Evolutionary conservation across 1,284 basidiomycete species (phyloP).

Genomic region (Porodaedalea pini): DNA sequence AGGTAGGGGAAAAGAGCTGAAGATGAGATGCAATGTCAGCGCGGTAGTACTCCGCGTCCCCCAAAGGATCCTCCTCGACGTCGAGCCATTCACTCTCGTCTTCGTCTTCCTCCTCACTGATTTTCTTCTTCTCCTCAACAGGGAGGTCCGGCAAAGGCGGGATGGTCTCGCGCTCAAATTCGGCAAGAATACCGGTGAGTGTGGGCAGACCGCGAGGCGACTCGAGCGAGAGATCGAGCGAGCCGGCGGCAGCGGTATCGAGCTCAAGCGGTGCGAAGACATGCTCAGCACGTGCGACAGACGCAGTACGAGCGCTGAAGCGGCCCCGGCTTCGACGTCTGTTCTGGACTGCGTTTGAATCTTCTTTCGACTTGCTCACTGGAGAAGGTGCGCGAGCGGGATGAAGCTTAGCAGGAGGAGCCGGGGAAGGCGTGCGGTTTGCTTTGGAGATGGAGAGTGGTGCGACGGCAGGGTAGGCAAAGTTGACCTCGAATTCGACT

Average conservation of each 20-base stretch:
- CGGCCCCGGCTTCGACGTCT: neutral
- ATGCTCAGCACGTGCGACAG: neutral
- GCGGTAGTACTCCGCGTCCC: conserved; percentile 17
- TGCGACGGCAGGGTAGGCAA: conserved; percentile 31
- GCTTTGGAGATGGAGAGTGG: conserved; percentile 39
- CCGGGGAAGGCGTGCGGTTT: conserved; percentile 4
- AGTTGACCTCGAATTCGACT: conserved; percentile 41
- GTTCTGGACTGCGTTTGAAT: neutral
- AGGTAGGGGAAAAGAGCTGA: conserved; percentile 12
- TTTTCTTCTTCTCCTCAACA: neutral
- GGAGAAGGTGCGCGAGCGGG: neutral
- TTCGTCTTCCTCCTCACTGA: conserved; percentile 2
- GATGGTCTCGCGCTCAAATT: conserved; percentile 5
- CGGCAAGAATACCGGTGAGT: conserved; percentile 16
- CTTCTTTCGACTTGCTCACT: too few relatives aligned
- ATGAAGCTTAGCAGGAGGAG: neutral
- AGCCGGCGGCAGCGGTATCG: conserved; percentile 10
- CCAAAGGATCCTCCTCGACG: conserved; percentile 11
- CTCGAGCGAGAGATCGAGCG: conserved; percentile 6
- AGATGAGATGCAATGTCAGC: conserved; percentile 19
- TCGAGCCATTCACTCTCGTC: conserved; percentile 17
- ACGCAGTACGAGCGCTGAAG: conserved; percentile 6
- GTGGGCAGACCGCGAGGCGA: neutral
- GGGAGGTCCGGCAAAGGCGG: neutral
- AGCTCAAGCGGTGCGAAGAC: conserved; percentile 18